phyloP scores from a whole-genome alignment of 1,284 basidiomycete species.

The Rhodotorula sp. region DNA sequence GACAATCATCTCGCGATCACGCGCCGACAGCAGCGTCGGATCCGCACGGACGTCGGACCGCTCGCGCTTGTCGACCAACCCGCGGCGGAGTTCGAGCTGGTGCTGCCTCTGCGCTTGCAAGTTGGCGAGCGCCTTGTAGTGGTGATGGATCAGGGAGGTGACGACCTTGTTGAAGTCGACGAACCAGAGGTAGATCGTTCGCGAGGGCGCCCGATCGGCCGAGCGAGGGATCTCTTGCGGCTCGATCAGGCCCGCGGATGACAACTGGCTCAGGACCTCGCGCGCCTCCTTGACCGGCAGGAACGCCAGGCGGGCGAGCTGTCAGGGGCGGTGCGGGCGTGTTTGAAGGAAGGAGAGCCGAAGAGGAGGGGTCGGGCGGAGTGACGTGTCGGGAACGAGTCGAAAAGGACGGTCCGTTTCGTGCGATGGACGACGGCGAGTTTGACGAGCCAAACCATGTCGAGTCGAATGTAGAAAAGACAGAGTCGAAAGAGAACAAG shows the following conservation, averaged over 20 bases:
- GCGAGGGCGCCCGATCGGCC: constrained; percentile 76
- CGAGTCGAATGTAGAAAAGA: too few species aligned
- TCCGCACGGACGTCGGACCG: constrained; percentile 75
- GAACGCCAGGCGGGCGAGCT: constrained; percentile 92
- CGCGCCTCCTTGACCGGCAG: constrained; percentile 84
- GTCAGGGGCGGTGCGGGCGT: constrained; percentile 19
- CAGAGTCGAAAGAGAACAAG: too few species aligned
- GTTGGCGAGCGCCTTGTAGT: constrained; percentile 87
- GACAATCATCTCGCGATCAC: constrained; percentile 64
- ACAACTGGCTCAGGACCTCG: constrained; percentile 72
- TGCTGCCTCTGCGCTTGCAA: constrained; percentile 66
- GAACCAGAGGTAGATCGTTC: constrained; percentile 85
- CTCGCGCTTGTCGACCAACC: constrained; percentile 72
- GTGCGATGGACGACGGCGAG: too few species aligned
- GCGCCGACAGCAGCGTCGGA: constrained; percentile 62
- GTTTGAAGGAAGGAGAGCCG: background rate
- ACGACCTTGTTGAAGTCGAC: constrained; percentile 80
- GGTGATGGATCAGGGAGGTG: constrained; percentile 65
- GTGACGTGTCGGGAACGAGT: too few species aligned
- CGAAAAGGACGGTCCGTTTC: too few species aligned
- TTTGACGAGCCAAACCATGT: background rate
- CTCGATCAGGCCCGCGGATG: constrained; percentile 75
- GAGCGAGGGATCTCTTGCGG: constrained; percentile 87
- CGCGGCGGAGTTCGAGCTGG: constrained; percentile 65
- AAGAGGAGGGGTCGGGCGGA: background rate